Evolutionary conservation across 2,329 filamentous ascomycete species (phyloP).

Genomic region (Acrocalymma vagum): DNA sequence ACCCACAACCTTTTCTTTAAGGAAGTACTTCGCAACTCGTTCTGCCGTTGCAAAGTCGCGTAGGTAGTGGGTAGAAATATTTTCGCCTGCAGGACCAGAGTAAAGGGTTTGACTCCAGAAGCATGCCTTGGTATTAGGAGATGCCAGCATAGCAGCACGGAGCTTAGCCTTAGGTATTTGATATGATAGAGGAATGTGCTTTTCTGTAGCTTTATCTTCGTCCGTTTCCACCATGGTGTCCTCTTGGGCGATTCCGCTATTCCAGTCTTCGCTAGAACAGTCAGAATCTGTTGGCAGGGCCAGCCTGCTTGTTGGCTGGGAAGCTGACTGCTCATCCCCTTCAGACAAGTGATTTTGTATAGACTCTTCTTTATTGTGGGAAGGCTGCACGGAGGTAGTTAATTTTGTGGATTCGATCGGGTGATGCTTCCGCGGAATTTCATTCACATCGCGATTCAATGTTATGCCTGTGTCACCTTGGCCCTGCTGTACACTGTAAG

Average conservation of each 20-base stretch:
- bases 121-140: slow-evolving; percentile 35
- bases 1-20: slow-evolving; percentile 75
- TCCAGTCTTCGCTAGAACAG: slow-evolving; percentile 6
- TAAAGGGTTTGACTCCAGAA: slow-evolving; percentile 78
- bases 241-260: slow-evolving; percentile 4
- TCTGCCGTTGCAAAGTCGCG: slow-evolving; percentile 73
- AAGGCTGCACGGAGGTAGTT: too few relatives aligned
- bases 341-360: too few relatives aligned
- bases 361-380: too few relatives aligned
- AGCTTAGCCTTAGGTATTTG: slow-evolving; percentile 42
- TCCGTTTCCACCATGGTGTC: slow-evolving; percentile 12
- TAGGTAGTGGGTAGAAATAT: slow-evolving; percentile 81
- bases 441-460: too few relatives aligned
- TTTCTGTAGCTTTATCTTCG: slow-evolving; percentile 22
- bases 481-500: too few relatives aligned
- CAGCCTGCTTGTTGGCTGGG: not conserved
- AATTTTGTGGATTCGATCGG: too few relatives aligned
- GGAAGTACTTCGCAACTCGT: slow-evolving; percentile 72
- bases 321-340: not conserved
- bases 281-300: slow-evolving; percentile 3
- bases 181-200: slow-evolving; percentile 33
- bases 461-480: too few relatives aligned
- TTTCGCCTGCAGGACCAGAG: slow-evolving; percentile 61
- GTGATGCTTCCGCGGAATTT: too few relatives aligned
- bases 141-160: slow-evolving; percentile 37